Base-by-base conservation (phyloP, 768 basidiomycete species). In the Mycena sanguinolenta region DNA sequence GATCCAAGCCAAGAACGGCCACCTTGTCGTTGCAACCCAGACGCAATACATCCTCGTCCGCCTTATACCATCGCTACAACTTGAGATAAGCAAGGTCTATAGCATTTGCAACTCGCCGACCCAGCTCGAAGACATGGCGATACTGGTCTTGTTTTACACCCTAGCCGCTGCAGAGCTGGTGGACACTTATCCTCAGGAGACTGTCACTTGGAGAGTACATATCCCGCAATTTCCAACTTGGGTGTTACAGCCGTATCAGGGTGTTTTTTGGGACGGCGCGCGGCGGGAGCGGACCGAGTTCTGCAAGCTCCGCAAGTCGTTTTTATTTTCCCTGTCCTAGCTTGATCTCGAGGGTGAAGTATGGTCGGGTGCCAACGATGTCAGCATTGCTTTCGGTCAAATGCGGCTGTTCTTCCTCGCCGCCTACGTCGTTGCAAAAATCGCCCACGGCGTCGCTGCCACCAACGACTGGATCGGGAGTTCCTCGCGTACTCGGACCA, bases 401-500 rank as follows among this genome's bases (percentile, higher is more conserved):
- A 16, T 46, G 44, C 21, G 10, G 10, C 44, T 46, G 44, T 46
- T 46, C 44, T 46, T 46, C 44, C 12, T 46, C 53, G 53, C 53
- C 36, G 36, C 57, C 57, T 25, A n/a, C 36, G 36, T 58, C 36
- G 57, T 58, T 39, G 57, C 36, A 32, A 58, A 58, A 58, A 58
- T 58, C 57, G 57, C 36, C 57, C 57, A 58, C 57, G 57, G 57
- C 57, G 32, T 32, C 36, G 57, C 57, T 58, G 34, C 53, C 28
- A 34, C 30, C 53, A 54, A 7, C 28, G 53, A 27, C 53, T 54
- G 57, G 34, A 58, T 58, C 34, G 34, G 42, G 58, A 60, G 28
- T 60, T 60, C 42, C 58, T 42, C 58, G 28, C 58, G 34, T 60
- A 60, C 58, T 60, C 58, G 23, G 28, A 58, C 30, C 38, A n/a